Conservation (phyloP, 768 basidiomycete genomes). For the Pleurotus citrinopileatus region DNA sequence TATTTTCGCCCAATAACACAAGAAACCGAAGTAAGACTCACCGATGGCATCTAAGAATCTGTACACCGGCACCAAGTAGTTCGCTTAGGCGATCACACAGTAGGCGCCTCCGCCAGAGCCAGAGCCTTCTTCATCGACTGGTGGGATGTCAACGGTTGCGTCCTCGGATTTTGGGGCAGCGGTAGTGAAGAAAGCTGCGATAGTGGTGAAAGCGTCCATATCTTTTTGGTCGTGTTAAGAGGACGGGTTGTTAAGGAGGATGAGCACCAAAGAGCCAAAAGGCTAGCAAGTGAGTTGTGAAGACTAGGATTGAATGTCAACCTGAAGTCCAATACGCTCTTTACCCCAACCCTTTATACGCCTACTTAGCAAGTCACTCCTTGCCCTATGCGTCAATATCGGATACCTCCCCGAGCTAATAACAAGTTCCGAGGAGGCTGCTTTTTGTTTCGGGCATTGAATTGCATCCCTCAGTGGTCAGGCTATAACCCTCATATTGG, state of each 20-base stretch:
- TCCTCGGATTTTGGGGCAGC: conserved; percentile 6
- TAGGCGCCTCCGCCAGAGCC: conserved; percentile 10
- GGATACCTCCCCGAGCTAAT: neutral
- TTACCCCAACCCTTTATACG: neutral
- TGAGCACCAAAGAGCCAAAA: neutral
- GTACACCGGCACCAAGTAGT: neutral
- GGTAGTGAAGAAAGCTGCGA: conserved; percentile 11
- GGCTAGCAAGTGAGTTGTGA: neutral
- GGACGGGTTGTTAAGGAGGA: neutral
- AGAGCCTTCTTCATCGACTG: conserved; percentile 6
- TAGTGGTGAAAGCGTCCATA: conserved; percentile 9
- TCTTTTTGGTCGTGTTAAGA: neutral
- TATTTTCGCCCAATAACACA: neutral
- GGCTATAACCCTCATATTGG: neutral
- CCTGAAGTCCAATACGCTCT: neutral
- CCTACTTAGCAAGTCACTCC: neutral
- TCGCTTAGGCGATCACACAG: conserved; percentile 10
- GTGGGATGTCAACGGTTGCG: conserved; percentile 2
- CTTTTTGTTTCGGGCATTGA: conserved; percentile 9
- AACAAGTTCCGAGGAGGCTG: neutral
- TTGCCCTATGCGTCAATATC: neutral
- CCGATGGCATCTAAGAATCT: neutral
- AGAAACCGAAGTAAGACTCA: neutral
- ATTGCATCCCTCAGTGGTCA: neutral
- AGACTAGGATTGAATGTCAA: conserved; percentile 6